These are phyloP conservation scores for Talaromyces atroroseus DNA, from an alignment of 2,329 filamentous ascomycete genomes.

Conservation along the genomic window DNA sequence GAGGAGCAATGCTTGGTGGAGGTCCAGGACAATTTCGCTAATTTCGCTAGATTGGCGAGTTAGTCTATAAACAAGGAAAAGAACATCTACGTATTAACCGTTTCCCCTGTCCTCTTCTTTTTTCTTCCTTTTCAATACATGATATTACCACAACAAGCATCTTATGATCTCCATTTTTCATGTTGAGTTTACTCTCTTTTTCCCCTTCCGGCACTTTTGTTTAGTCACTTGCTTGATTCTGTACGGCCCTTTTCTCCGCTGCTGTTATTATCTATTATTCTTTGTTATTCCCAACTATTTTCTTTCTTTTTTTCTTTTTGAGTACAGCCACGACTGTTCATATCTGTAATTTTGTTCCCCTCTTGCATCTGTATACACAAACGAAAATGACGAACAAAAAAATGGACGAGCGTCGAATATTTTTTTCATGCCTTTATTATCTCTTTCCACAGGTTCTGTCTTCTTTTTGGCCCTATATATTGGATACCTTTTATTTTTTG, in stretches of 20 bases:
- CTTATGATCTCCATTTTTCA: not conserved
- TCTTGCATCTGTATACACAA: not conserved
- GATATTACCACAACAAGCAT: not conserved
- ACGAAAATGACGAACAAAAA: not conserved
- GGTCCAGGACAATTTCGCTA: slow-evolving; percentile 34
- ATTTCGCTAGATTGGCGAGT: slow-evolving; percentile 24
- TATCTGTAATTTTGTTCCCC: not conserved
- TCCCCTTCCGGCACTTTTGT: not conserved
- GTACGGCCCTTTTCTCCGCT: not conserved
- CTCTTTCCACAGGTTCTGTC: not conserved
- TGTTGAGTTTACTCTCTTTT: not conserved
- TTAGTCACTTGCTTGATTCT: not conserved
- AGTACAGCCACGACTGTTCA: not conserved
- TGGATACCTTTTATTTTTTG: not conserved
- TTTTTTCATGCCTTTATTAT: not conserved
- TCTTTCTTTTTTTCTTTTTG: not conserved
- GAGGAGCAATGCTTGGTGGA: slow-evolving; percentile 27
- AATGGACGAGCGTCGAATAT: not conserved
- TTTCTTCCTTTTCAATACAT: not conserved
- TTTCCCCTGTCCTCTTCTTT: not conserved
- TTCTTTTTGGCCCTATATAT: not conserved
- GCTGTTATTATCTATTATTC: not conserved
- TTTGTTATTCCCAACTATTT: not conserved
- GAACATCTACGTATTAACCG: not conserved
- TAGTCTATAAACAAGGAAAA: slow-evolving; percentile 1